phyloP scores from a whole-genome alignment of 441 rosid species.

The Hura crepitans region DNA sequence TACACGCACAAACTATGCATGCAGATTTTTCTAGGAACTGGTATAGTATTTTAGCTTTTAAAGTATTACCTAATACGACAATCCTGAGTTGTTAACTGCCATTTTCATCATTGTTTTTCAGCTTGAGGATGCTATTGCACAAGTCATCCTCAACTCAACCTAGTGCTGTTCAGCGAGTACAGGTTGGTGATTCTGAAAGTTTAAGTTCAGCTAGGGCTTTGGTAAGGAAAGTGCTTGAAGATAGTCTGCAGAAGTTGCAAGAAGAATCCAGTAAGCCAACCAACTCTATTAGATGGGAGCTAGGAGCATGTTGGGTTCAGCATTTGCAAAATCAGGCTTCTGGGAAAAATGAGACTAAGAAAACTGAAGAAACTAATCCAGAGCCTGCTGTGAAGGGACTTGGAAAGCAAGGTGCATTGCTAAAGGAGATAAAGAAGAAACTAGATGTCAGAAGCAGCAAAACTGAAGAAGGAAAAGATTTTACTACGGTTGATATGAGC shows the following conservation, averaged over 20 bases:
- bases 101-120: conserved; percentile 29
- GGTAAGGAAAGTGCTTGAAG: conserved; percentile 41
- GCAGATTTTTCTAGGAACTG: conserved; percentile 1
- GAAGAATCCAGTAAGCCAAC: conserved; percentile 30
- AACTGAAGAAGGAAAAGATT: conserved; percentile 40
- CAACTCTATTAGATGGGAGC: conserved; percentile 60
- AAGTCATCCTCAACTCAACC: conserved; percentile 37
- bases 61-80: background rate
- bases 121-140: conserved; percentile 53
- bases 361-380: conserved; percentile 57
- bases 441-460: conserved; percentile 37
- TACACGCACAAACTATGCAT: background rate
- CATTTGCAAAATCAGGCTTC: conserved; percentile 60
- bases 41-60: background rate
- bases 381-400: conserved; percentile 37
- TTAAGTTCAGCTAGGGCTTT: conserved; percentile 29
- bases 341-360: conserved; percentile 67
- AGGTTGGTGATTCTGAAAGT: conserved; percentile 41
- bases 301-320: conserved; percentile 72
- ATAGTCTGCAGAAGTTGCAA: conserved; percentile 48
- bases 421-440: conserved; percentile 59
- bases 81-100: conserved; percentile 21
- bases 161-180: conserved; percentile 50
- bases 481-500: conserved; percentile 37
- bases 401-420: conserved; percentile 63